Evolutionary conservation across 1,139 yeast genomes (phyloP), one percentile per base, ranked within the genome.

Genomic region (Zygoascus meyerae): DNA sequence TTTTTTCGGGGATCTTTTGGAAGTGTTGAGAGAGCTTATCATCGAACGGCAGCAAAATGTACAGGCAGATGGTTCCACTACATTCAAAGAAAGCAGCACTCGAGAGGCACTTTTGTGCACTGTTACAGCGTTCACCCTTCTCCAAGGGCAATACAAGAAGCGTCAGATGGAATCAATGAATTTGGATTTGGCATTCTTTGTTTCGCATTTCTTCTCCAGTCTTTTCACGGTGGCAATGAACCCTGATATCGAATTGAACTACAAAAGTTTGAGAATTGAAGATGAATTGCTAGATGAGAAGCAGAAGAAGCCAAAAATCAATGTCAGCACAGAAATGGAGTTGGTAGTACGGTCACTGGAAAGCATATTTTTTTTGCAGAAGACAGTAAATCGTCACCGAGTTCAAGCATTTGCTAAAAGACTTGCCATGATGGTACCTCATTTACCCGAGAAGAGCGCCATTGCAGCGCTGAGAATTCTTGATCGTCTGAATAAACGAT

Each of bases 321-420:
- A 86, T 62, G 85, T 89, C 2, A 79, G 95, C 0, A 90, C 97
- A 8, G 90, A 86, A 57, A 83, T 95, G 11, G 97, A 92, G 63
- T 72, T 90, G 62, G 69, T 89, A 21, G 71, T 90, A 46, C 76
- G 84, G 52, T 80, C 92, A 42, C 72, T 92, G 42, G 96, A 92
- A 62, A 78, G 79, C 47, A 77, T 89, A 15, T 90, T 92, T 58
- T 85, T 89, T 73, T 77, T 83, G 50, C 82, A 90, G 17, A 79
- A 76, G 55, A 79, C 83, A 48, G 90, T 89, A 1, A 79, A 92
- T 2, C 72, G 75, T 42, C 70, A 77, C 34, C 75, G 97, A 55
- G 87, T 95, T 7, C 70, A 85, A 41, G 89, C 96, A 1, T 90
- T 90, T 64, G 78, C 87, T 14, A 92, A 92, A 63, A 72, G 95